phyloP scores from a whole-genome alignment of 768 basidiomycete genomes.

The Termitomyces sp. region DNA sequence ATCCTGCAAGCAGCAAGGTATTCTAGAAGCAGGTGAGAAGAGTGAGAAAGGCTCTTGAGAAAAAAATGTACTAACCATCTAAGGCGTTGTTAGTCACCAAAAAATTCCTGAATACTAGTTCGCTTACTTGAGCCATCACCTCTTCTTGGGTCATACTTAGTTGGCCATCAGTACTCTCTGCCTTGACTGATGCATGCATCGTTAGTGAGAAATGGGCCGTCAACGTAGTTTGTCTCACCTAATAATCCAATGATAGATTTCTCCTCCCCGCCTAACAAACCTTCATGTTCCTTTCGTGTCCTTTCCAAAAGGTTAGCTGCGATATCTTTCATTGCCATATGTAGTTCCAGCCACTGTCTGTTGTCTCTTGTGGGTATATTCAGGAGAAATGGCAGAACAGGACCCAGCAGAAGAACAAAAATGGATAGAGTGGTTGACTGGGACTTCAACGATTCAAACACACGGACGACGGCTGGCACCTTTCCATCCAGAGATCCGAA shows the following conservation, averaged over 20 bases:
- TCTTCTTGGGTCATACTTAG: slow-evolving; percentile 37
- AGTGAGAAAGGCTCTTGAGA: neutral
- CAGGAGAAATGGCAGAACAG: slow-evolving; percentile 31
- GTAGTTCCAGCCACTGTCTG: slow-evolving; percentile 26
- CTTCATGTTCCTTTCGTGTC: slow-evolving; percentile 29
- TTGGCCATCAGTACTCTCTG: slow-evolving; percentile 22
- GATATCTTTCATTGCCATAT: slow-evolving; percentile 32
- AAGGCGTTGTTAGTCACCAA: neutral
- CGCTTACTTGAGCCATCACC: slow-evolving; percentile 33
- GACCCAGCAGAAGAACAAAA: slow-evolving; percentile 31
- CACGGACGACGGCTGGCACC: slow-evolving; percentile 33
- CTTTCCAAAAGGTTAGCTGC: slow-evolving; percentile 35
- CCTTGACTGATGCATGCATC: slow-evolving; percentile 27
- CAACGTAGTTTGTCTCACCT: neutral
- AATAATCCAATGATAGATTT: slow-evolving; percentile 27
- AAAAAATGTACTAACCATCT: slow-evolving; percentile 11
- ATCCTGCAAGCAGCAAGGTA: slow-evolving; percentile 37
- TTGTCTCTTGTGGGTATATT: slow-evolving; percentile 34
- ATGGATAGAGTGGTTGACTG: slow-evolving; percentile 25
- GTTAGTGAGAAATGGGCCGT: neutral
- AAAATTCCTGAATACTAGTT: neutral
- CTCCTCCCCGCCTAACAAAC: slow-evolving; percentile 22
- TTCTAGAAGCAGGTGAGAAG: slow-evolving; percentile 21
- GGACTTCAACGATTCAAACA: slow-evolving; percentile 32
- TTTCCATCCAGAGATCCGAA: slow-evolving; percentile 52